phyloP scores from a whole-genome alignment of 345 rosid genomes.

The Cardiospermum halicacabum region DNA sequence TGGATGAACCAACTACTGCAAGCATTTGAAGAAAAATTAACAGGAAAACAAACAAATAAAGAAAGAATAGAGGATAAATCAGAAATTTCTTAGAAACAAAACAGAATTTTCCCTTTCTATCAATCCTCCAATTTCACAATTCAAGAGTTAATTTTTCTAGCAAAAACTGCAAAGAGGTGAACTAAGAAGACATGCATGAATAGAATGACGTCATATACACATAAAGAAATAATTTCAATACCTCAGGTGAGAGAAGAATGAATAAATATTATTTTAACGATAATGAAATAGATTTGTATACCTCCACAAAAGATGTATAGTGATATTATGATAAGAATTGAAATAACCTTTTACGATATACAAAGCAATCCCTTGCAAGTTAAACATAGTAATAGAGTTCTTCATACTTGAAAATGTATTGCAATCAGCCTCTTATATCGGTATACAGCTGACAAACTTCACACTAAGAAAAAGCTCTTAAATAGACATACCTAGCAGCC shows the following conservation, averaged over 20 bases:
- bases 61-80: not conserved
- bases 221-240: not conserved
- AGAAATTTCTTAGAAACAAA: not conserved
- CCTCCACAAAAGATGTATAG: not conserved
- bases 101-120: not conserved
- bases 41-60: not conserved
- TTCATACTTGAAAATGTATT: not conserved
- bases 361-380: not conserved
- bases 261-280: not conserved
- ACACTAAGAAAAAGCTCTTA: not conserved
- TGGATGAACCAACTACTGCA: constrained; percentile 39
- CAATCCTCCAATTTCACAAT: not conserved
- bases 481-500: constrained; percentile 1
- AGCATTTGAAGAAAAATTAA: not conserved
- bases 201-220: not conserved
- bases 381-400: not conserved
- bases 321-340: not conserved
- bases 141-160: not conserved
- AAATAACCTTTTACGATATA: not conserved
- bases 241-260: too few relatives aligned
- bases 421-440: too few relatives aligned
- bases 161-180: not conserved
- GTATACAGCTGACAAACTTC: not conserved
- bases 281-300: not conserved
- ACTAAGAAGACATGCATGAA: not conserved